These are phyloP conservation scores for Hirsutella minnesotensis DNA, from an alignment of 2,329 filamentous ascomycete genomes.

Conservation along the genomic window DNA sequence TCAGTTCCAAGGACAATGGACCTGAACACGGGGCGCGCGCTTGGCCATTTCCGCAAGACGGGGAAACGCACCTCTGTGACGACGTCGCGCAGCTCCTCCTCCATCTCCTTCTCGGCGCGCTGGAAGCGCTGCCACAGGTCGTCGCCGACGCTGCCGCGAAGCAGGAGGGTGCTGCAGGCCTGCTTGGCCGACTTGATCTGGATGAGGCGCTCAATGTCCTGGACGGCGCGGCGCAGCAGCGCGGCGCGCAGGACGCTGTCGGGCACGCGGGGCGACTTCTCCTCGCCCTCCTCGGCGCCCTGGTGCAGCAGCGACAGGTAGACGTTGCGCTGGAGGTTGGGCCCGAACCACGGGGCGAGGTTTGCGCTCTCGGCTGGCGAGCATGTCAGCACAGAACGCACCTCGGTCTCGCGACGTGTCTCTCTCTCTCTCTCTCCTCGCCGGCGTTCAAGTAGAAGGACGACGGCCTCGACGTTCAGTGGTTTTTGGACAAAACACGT, in stretches of 20 bases:
- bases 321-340: conserved; percentile 84
- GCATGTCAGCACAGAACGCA: conserved; percentile 5
- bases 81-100: conserved; percentile 89
- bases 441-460: too few relatives aligned
- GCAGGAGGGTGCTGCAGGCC: conserved; percentile 69
- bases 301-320: conserved; percentile 88
- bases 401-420: conserved; percentile 1
- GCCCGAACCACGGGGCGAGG: conserved; percentile 87
- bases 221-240: conserved; percentile 75
- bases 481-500: too few relatives aligned
- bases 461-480: too few relatives aligned
- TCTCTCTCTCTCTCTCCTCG: background rate
- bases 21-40: too few relatives aligned
- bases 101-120: conserved; percentile 93
- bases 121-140: conserved; percentile 90
- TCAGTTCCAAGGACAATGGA: background rate
- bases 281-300: conserved; percentile 45
- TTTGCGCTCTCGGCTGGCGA: conserved; percentile 61
- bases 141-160: conserved; percentile 87
- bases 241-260: conserved; percentile 81
- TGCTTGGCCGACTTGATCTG: conserved; percentile 81
- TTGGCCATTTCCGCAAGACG: too few relatives aligned
- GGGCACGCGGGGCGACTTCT: conserved; percentile 61
- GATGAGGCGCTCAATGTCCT: conserved; percentile 87
- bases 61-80: conserved; percentile 74